Evolutionary conservation across 2,329 filamentous ascomycete species (phyloP), one percentile per base, ranked within the genome.

Genomic region (Aspergillus udagawae): DNA sequence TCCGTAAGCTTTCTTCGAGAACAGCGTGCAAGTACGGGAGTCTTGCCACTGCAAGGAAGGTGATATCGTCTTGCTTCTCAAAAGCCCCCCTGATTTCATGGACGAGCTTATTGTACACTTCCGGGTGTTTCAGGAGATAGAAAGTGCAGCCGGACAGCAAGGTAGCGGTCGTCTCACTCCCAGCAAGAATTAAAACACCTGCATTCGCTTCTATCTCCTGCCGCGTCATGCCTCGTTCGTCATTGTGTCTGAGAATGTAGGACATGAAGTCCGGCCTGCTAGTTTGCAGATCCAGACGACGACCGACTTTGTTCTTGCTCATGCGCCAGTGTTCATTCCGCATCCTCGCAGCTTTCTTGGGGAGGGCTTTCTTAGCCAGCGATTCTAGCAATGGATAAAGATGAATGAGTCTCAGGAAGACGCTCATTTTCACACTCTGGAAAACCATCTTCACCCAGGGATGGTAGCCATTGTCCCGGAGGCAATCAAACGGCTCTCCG

Each of bases 141-240:
- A 68, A 79, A 0, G 71, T 75, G 8, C 73, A 51, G 4, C 75
- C 77, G 7, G 68, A 70, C 1, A 80, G 63, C 7, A 75, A 52
- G 0, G 73, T 77, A 0, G 78, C 77, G 0, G 76, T 76, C 0
- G 79, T 80, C 54, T 81, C 78, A 21, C 73, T 75, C 1, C 77
- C 78, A 1, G 77, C 79, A 6, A 75, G 53, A 61, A 79, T 77
- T 38, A 79, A 68, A 0, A 75, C 28, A 2, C 61, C 58, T 0
- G 70, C 64, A 52, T 76, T 77, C 0, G 69, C 57, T 21, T 77
- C 67, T 66, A 80, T 76, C 49, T 80, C 74, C 1, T 48, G 56
- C 25, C 63, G 52, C 3, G 65, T 65, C 60, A 72, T 60, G 1
- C 58, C 60, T 48, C 60, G 60, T 4, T 66, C 63, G 54, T 69